A percentile compares a stretch with the other conserved stretches of the same genome.
phyloP scores from a whole-genome alignment of 345 rosid genomes.

The Salix dunnii region DNA sequence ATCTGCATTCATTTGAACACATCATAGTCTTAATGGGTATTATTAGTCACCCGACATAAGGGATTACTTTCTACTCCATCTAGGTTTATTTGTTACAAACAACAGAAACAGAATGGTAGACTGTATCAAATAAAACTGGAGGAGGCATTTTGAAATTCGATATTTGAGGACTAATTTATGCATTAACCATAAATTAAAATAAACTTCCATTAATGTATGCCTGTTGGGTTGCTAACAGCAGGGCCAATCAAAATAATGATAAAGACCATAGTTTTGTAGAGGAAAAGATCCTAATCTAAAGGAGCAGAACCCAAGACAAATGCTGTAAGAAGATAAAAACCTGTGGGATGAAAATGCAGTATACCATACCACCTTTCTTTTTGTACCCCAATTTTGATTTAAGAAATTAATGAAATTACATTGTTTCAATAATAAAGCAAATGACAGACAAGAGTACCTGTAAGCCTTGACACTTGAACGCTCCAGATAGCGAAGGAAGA shows the following conservation, averaged over 20 bases:
- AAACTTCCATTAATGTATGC: background rate
- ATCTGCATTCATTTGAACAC: background rate
- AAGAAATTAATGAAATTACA: background rate
- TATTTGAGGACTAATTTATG: background rate
- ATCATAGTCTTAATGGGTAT: background rate
- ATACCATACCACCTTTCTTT: background rate
- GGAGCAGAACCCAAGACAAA: background rate
- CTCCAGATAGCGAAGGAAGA: conserved; percentile 77
- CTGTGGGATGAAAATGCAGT: background rate
- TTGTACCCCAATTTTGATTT: background rate
- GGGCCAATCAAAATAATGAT: background rate
- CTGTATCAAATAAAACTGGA: background rate
- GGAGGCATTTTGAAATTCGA: background rate
- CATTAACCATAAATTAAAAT: background rate
- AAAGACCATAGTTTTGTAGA: background rate
- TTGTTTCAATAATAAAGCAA: background rate
- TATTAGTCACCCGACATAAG: background rate
- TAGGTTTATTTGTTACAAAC: background rate
- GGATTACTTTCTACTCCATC: background rate
- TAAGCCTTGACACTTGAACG: background rate
- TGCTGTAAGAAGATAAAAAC: background rate
- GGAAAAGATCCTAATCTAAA: background rate
- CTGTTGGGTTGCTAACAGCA: background rate
- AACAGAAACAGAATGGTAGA: background rate
- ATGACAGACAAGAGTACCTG: background rate